Conservation (phyloP, 2,329 filamentous ascomycete genomes). For the Neofusicoccum parvum region DNA sequence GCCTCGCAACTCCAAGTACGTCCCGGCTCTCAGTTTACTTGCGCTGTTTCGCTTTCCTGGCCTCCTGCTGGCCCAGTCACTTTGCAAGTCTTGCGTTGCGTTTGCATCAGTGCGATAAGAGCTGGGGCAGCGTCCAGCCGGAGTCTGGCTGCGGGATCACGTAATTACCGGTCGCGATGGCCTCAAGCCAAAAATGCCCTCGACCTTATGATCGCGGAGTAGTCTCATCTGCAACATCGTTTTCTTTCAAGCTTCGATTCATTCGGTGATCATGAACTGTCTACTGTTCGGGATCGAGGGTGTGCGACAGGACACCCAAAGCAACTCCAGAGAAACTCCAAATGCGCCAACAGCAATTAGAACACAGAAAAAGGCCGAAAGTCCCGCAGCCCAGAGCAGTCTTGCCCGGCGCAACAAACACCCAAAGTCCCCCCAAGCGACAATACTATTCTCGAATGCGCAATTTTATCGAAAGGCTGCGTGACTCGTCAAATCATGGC, state of each 20-base stretch:
- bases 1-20: not conserved
- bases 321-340: constrained; percentile 18
- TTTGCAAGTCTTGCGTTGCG: not conserved
- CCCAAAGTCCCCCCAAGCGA: not conserved
- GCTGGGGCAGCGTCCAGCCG: not conserved
- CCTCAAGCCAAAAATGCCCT: not conserved
- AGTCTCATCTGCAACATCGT: constrained; percentile 9
- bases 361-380: not conserved
- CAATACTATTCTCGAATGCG: constrained; percentile 11
- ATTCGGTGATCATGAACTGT: constrained; percentile 12
- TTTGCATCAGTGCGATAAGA: not conserved
- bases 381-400: constrained; percentile 3
- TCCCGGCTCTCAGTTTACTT: not conserved
- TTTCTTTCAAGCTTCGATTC: constrained; percentile 1
- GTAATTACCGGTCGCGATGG: not conserved
- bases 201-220: constrained; percentile 1
- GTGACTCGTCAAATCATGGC: constrained; percentile 21
- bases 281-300: constrained; percentile 1
- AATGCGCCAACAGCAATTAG: constrained; percentile 1
- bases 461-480: constrained; percentile 13
- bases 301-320: not conserved
- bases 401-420: constrained; percentile 15
- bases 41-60: not conserved
- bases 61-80: not conserved
- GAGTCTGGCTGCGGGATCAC: not conserved